A percentile compares a stretch with the other conserved stretches of the same genome.
These are phyloP conservation scores for Thelonectria olida DNA, from an alignment of 2,329 filamentous ascomycete genomes.

Conservation along the genomic window DNA sequence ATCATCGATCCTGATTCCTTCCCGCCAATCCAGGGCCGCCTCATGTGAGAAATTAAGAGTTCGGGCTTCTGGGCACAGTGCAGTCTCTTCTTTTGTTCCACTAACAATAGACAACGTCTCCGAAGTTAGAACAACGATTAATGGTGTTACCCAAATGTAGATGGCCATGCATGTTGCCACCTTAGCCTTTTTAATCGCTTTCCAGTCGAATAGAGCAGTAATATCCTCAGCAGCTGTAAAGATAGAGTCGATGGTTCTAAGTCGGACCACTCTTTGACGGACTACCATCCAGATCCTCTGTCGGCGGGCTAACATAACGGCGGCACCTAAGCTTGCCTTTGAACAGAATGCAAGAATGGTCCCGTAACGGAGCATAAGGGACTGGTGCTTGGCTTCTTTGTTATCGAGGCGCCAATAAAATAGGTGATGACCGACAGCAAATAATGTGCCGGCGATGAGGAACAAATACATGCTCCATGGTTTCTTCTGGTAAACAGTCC, in stretches of 20 bases:
- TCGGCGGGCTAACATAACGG: conserved; percentile 35
- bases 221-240: conserved; percentile 37
- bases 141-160: conserved; percentile 37
- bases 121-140: conserved; percentile 38
- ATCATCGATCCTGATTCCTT: neutral
- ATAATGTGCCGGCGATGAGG: conserved; percentile 30
- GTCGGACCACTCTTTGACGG: conserved; percentile 34
- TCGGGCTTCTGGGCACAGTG: conserved; percentile 27
- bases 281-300: conserved; percentile 39
- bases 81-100: conserved; percentile 19
- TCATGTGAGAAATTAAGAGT: conserved; percentile 39
- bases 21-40: conserved; percentile 17
- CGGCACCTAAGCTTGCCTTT: conserved; percentile 35
- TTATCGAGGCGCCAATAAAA: conserved; percentile 17
- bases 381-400: conserved; percentile 26
- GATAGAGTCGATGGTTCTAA: conserved; percentile 35
- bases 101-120: conserved; percentile 31
- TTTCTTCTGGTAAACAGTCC: neutral
- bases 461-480: conserved; percentile 38
- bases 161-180: conserved; percentile 37
- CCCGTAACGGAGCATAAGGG: conserved; percentile 35
- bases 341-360: conserved; percentile 34
- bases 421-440: conserved; percentile 34
- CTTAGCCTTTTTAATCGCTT: conserved; percentile 34
- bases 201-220: conserved; percentile 34